Evolutionary conservation across 257 asterid genomes (phyloP).

Genomic region (Petunia secreta): DNA sequence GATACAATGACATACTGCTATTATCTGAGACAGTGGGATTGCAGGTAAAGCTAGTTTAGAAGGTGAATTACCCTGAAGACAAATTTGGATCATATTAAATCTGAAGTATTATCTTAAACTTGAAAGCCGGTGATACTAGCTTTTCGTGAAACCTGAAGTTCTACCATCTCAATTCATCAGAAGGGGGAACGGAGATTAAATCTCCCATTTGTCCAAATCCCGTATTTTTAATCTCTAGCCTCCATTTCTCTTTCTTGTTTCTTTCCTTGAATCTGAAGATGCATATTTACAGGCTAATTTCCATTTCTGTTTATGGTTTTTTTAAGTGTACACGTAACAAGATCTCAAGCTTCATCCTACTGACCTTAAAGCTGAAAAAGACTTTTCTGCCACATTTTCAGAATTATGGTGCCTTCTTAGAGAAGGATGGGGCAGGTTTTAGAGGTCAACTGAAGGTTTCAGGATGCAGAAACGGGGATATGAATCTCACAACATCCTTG

Average conservation of each 20-base stretch:
- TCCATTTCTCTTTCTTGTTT: slow-evolving; percentile 2
- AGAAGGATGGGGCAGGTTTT: slow-evolving; percentile 96
- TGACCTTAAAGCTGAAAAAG: slow-evolving; percentile 8
- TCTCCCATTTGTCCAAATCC: neutral
- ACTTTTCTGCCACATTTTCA: slow-evolving; percentile 42
- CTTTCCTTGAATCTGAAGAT: slow-evolving; percentile 7
- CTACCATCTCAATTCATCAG: slow-evolving; percentile 19
- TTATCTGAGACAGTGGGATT: slow-evolving; percentile 86
- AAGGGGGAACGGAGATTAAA: neutral
- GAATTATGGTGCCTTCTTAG: slow-evolving; percentile 95
- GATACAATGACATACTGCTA: slow-evolving; percentile 71
- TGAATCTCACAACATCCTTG: slow-evolving; percentile 54
- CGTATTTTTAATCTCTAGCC: neutral
- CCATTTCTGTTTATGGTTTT: neutral
- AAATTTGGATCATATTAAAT: slow-evolving; percentile 19
- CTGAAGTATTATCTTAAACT: slow-evolving; percentile 6
- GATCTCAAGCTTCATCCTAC: neutral
- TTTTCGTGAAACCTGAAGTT: slow-evolving; percentile 7
- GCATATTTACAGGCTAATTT: neutral
- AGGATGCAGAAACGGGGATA: slow-evolving; percentile 71
- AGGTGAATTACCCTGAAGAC: slow-evolving; percentile 17
- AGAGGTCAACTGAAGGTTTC: slow-evolving; percentile 73
- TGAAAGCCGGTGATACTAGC: neutral
- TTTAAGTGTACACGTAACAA: neutral
- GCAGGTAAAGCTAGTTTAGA: slow-evolving; percentile 60